These are phyloP conservation scores for Hysterangium stoloniferum DNA, from an alignment of 768 basidiomycete genomes.

Conservation along the genomic window DNA sequence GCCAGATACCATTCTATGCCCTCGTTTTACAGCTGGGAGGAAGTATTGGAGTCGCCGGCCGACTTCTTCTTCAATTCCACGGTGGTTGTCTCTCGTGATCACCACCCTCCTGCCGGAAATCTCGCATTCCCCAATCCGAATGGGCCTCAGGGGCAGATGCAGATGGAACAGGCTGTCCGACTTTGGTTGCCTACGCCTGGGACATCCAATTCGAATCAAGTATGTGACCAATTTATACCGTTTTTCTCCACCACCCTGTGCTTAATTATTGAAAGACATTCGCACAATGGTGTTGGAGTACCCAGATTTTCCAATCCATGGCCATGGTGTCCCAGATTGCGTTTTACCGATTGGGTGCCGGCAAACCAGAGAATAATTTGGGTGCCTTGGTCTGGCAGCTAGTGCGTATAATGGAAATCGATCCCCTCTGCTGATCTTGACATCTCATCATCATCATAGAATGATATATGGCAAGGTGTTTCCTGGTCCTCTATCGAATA, in stretches of 20 bases:
- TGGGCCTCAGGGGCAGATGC: slow-evolving; percentile 41
- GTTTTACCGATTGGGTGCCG: slow-evolving; percentile 54
- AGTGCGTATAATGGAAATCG: slow-evolving; percentile 32
- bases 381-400: slow-evolving; percentile 54
- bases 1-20: slow-evolving; percentile 56
- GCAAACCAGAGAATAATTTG: slow-evolving; percentile 49
- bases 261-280: slow-evolving; percentile 36
- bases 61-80: slow-evolving; percentile 54
- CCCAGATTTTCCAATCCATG: slow-evolving; percentile 53
- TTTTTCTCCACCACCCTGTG: background rate
- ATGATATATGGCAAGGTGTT: slow-evolving; percentile 45
- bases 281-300: slow-evolving; percentile 57
- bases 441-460: background rate
- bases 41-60: slow-evolving; percentile 40
- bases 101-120: slow-evolving; percentile 46
- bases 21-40: slow-evolving; percentile 54
- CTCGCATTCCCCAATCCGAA: slow-evolving; percentile 51
- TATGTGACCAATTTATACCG: background rate
- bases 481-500: slow-evolving; percentile 45
- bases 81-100: slow-evolving; percentile 47
- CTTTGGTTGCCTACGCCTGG: slow-evolving; percentile 48
- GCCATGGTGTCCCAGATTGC: slow-evolving; percentile 52
- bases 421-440: background rate
- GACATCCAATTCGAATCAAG: slow-evolving; percentile 35
- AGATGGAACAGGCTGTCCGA: slow-evolving; percentile 45